Base-by-base conservation (phyloP, 164 flowering plant species). In the Magnolia kwangsiensis region DNA sequence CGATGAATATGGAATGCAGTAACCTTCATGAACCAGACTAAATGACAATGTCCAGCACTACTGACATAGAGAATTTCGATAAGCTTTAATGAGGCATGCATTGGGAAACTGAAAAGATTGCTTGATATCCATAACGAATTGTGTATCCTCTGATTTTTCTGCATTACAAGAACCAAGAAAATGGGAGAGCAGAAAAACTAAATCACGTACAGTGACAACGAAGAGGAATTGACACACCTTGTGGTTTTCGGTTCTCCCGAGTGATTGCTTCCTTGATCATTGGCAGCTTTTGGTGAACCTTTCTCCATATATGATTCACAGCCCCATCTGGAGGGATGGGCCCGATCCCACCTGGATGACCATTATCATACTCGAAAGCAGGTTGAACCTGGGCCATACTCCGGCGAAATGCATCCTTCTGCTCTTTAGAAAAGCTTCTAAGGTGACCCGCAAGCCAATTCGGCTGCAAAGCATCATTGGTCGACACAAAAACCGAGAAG, bases 261-360 rank as follows among this genome's bases (percentile, higher is more conserved):
- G 74, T 69, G 6, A 91, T 85, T 65, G 93, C 92, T 84, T 94
- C 99, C 78, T 86, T 87, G n/a, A 96, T 92, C 85, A 86, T 31
- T 11, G 99, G 99, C 79, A 94, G 49, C 64, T 96, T 96, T 66
- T 94, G 90, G 73, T 86, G 81, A 77, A 96, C 91, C 83, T 91
- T 95, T 77, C 68, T 87, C 99, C 98, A 96, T 61, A 96, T 89
- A 74, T 92, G 84, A 81, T 95, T 94, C 74, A 95, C 96, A 1
- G 98, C 97, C 72, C 99, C 99, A 79, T 90, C 86, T 2, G 80
- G 67, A 59, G 89, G 87, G 67, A 91, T 71, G 0, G 97, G 93
- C 13, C 98, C 97, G 70, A 91, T 83, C 23, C 99, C 99, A 78
- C 90, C 94, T 2, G 89, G 88, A 72, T 86, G 81, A 37, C 93